Conservation (phyloP, 306 rosid genomes). For the Vicia villosa region DNA sequence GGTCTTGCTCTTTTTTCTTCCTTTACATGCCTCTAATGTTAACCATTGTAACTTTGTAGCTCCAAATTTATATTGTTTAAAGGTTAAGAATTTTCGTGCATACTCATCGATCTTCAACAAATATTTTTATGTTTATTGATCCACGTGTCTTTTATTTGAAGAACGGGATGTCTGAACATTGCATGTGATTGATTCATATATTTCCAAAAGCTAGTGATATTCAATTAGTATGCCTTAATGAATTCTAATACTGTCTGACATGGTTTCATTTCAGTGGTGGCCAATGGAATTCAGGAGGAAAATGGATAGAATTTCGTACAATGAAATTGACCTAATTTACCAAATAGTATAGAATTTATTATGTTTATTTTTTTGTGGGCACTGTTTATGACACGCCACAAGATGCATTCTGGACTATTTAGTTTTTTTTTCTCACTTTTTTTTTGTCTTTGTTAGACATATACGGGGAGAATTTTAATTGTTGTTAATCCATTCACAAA, state of each 20-base stretch:
- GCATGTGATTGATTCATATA: not conserved
- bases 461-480: too few species aligned
- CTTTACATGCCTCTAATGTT: too few species aligned
- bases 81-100: too few species aligned
- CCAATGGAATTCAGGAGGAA: slow-evolving; percentile 96
- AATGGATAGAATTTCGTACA: slow-evolving; percentile 47
- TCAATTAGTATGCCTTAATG: not conserved
- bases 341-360: not conserved
- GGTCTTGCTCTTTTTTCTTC: slow-evolving; percentile 9
- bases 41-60: too few species aligned
- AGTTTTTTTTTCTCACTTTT: slow-evolving; percentile 17
- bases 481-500: too few species aligned
- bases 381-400: not conserved
- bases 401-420: slow-evolving; percentile 16
- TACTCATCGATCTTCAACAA: not conserved
- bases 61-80: too few species aligned
- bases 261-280: slow-evolving; percentile 84
- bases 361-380: not conserved
- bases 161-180: not conserved
- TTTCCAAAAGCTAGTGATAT: not conserved
- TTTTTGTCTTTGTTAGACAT: too few species aligned
- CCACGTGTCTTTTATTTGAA: not conserved
- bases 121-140: not conserved
- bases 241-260: slow-evolving; percentile 24
- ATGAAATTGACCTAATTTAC: slow-evolving; percentile 4